These are phyloP conservation scores for Lichtheimia corymbifera DNA, from an alignment of 371 early-diverging fungal genomes.

Conservation along the genomic window DNA sequence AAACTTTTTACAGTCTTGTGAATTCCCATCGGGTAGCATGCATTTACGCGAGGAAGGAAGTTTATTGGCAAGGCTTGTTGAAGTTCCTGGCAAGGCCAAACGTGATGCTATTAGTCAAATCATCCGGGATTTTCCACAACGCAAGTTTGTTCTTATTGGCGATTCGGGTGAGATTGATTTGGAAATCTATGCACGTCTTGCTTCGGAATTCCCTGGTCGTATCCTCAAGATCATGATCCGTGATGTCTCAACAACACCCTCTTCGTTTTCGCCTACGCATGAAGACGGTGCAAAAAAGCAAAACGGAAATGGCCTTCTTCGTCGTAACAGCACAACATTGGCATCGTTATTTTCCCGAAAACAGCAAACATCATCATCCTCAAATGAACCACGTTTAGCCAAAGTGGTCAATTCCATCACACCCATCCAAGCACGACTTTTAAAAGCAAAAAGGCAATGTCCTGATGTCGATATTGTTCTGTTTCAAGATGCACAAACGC, in stretches of 20 bases:
- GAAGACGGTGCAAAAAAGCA: not conserved
- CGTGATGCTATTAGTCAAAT: slow-evolving; percentile 58
- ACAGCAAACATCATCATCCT: not conserved
- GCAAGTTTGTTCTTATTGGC: slow-evolving; percentile 86
- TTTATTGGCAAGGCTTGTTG: slow-evolving; percentile 32
- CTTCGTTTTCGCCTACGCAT: not conserved
- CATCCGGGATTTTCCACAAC: slow-evolving; percentile 76
- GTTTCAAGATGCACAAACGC: slow-evolving; percentile 30
- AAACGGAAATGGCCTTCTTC: slow-evolving; percentile 7
- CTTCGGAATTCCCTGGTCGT: slow-evolving; percentile 59
- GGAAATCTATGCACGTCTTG: slow-evolving; percentile 74
- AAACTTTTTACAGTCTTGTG: slow-evolving; percentile 65
- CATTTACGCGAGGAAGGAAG: slow-evolving; percentile 65
- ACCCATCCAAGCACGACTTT: slow-evolving; percentile 26
- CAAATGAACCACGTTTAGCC: not conserved
- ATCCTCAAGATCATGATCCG: slow-evolving; percentile 85
- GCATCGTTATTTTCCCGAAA: not conserved
- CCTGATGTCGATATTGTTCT: slow-evolving; percentile 30
- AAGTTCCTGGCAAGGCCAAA: slow-evolving; percentile 55
- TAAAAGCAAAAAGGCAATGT: slow-evolving; percentile 24
- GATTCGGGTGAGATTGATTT: slow-evolving; percentile 91
- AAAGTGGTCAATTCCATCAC: not conserved
- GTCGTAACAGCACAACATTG: not conserved
- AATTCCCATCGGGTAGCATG: slow-evolving; percentile 83
- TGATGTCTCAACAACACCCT: slow-evolving; percentile 50